phyloP scores from a whole-genome alignment of 495 filamentous ascomycete genomes.

The Niebla homalea region DNA sequence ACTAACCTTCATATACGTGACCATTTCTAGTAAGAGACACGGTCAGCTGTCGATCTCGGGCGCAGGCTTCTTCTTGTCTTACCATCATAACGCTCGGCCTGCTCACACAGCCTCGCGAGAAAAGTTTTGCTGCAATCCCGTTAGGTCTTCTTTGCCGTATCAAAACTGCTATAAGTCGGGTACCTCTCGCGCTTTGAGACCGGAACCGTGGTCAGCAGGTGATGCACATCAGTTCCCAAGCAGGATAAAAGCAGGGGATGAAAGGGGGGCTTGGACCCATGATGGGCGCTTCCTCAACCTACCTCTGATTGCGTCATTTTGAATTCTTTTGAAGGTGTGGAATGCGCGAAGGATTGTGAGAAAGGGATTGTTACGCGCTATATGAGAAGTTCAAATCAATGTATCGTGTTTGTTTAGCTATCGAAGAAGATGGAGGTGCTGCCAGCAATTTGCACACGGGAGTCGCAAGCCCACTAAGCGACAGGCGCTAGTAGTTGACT shows the following conservation, averaged over 20 bases:
- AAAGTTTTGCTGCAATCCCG: constrained; percentile 84
- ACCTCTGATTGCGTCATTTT: constrained; percentile 52
- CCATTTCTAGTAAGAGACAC: constrained; percentile 61
- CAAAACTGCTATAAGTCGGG: constrained; percentile 19
- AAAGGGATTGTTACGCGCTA: not conserved
- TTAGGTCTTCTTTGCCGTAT: constrained; percentile 21
- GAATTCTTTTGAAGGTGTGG: constrained; percentile 2
- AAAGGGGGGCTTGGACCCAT: not conserved
- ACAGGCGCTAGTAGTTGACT: not conserved
- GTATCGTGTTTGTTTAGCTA: not conserved
- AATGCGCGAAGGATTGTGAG: no score
- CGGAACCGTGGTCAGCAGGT: constrained; percentile 19
- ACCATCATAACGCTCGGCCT: constrained; percentile 99
- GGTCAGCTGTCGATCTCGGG: constrained; percentile 1
- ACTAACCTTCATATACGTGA: constrained; percentile 96
- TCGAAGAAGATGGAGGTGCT: not conserved
- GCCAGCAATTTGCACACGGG: constrained; percentile 1
- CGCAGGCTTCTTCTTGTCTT: constrained; percentile 21
- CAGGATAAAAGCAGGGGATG: no score
- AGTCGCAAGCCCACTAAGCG: constrained; percentile 2
- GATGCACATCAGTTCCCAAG: not conserved
- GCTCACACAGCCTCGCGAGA: constrained; percentile 98
- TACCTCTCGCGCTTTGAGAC: constrained; percentile 74
- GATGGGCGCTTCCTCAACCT: constrained; percentile 28
- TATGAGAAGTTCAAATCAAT: not conserved